phyloP scores from a whole-genome alignment of 805 yeast genomes.

The Cyberlindnera galapagoensis region DNA sequence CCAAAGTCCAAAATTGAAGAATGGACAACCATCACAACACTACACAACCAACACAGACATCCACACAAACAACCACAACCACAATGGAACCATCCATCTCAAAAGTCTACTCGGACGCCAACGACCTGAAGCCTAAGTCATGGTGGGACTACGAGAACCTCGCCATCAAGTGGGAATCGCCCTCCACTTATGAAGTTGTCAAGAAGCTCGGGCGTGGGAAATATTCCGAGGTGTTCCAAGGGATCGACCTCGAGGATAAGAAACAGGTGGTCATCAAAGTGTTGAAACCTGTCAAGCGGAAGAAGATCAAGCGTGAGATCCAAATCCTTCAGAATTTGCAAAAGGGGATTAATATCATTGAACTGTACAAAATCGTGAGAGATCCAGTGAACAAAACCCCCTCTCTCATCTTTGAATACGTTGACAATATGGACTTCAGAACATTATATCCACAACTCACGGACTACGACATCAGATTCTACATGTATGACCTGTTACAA shows the following conservation, averaged over 20 bases:
- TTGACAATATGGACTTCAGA: slow-evolving; percentile 81
- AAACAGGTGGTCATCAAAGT: slow-evolving; percentile 80
- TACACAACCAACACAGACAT: neutral
- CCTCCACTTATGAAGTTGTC: slow-evolving; percentile 77
- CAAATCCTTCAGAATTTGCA: slow-evolving; percentile 79
- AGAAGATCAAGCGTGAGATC: slow-evolving; percentile 88
- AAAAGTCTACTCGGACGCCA: slow-evolving; percentile 76
- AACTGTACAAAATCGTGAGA: slow-evolving; percentile 75
- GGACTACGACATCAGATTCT: slow-evolving; percentile 69
- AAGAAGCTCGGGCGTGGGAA: slow-evolving; percentile 88
- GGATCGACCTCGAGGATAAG: slow-evolving; percentile 57
- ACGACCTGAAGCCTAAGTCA: slow-evolving; percentile 64
- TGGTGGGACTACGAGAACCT: slow-evolving; percentile 85
- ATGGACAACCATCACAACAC: neutral
- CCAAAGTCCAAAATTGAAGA: too few species aligned
- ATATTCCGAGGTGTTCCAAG: slow-evolving; percentile 90
- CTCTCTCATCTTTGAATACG: slow-evolving; percentile 78
- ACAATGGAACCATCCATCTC: slow-evolving; percentile 41
- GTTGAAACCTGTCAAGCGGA: slow-evolving; percentile 86
- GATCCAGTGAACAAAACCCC: slow-evolving; percentile 85
- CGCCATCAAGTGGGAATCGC: slow-evolving; percentile 77
- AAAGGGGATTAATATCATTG: slow-evolving; percentile 77
- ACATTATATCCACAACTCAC: slow-evolving; percentile 76
- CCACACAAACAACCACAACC: neutral
- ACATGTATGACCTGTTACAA: slow-evolving; percentile 72